These are phyloP conservation scores for Solanum paucissectum DNA, from an alignment of 257 asterid genomes.

Conservation along the genomic window DNA sequence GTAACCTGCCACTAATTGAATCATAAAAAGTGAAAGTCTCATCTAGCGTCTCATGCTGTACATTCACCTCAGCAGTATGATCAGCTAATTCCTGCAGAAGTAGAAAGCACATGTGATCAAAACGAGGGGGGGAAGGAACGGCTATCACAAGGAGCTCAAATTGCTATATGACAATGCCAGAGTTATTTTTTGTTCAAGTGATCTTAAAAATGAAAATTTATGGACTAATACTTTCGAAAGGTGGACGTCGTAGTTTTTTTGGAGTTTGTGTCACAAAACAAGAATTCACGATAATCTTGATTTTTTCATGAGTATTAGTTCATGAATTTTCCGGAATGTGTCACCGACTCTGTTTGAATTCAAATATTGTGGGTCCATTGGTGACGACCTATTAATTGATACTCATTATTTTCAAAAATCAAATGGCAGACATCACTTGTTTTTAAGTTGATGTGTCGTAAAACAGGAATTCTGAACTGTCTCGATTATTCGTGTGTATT, in stretches of 20 bases:
- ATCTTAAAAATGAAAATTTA: not conserved
- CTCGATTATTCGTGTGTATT: not conserved
- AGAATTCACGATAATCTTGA: not conserved
- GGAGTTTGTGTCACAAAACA: not conserved
- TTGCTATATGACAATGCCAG: not conserved
- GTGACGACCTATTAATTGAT: not conserved
- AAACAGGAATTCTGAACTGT: too few relatives aligned
- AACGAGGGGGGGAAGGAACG: not conserved
- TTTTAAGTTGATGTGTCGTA: too few relatives aligned
- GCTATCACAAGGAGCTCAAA: not conserved
- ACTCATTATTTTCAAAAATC: not conserved
- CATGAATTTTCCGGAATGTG: not conserved
- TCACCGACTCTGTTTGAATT: not conserved
- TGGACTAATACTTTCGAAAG: not conserved
- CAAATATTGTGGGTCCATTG: not conserved
- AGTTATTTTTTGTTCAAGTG: not conserved
- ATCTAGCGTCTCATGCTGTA: constrained; percentile 74
- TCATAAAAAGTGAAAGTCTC: constrained; percentile 83
- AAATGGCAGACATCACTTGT: too few relatives aligned
- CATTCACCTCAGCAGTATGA: constrained; percentile 55
- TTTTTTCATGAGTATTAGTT: not conserved
- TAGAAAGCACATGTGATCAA: not conserved
- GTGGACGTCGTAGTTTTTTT: not conserved
- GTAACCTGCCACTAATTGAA: constrained; percentile 59
- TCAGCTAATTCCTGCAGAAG: constrained; percentile 58